These are phyloP conservation scores for Xylaria curta DNA, from an alignment of 495 filamentous ascomycete genomes.

Conservation along the genomic window DNA sequence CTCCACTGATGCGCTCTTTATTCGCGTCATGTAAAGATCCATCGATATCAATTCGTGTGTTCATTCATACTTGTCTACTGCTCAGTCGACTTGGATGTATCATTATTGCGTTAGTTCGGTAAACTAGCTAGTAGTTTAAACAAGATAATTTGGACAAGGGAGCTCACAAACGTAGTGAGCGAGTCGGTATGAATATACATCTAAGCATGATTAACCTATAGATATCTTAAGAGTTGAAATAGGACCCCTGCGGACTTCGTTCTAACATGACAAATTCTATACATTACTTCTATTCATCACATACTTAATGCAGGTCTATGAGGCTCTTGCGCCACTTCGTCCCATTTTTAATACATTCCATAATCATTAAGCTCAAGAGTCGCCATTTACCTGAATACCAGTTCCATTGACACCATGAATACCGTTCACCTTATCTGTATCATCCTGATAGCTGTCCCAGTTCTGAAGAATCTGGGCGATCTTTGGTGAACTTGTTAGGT, in stretches of 20 bases:
- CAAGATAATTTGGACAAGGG: background rate
- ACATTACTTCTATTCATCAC: conserved; percentile 4
- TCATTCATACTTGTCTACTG: background rate
- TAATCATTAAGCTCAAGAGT: conserved; percentile 6
- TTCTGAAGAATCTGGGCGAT: conserved; percentile 91
- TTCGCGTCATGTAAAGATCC: background rate
- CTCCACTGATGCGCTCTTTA: background rate
- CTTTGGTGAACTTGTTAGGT: conserved; percentile 87
- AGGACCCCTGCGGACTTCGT: background rate
- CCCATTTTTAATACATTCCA: background rate
- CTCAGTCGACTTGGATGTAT: background rate
- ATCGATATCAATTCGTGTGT: background rate
- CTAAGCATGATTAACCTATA: background rate
- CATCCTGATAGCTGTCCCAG: conserved; percentile 69
- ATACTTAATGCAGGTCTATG: background rate
- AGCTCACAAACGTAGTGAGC: background rate
- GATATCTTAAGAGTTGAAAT: background rate
- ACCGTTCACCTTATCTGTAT: conserved; percentile 38
- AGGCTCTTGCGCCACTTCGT: background rate
- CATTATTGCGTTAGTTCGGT: background rate
- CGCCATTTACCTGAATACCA: conserved; percentile 34
- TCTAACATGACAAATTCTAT: conserved; percentile 12
- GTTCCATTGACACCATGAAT: conserved; percentile 36
- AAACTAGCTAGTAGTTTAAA: background rate
- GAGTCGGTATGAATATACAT: background rate